Conservation (phyloP, 495 filamentous ascomycete species). For the Penicillium daleae region DNA sequence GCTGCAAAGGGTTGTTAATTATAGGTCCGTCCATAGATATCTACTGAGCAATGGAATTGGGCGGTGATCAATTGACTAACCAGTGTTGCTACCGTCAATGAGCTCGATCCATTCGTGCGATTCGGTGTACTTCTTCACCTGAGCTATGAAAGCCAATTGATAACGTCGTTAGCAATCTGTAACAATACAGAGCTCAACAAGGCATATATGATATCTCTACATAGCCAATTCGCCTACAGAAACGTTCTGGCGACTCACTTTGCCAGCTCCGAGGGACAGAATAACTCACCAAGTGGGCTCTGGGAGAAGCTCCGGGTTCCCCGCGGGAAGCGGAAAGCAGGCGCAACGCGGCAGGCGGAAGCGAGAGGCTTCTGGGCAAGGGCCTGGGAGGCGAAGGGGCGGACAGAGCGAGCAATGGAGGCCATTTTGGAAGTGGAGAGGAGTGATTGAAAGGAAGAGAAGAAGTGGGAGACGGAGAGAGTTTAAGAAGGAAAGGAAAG, state of each 20-base stretch:
- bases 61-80: slow-evolving; percentile 29
- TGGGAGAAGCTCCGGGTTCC: slow-evolving; percentile 55
- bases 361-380: slow-evolving; percentile 49
- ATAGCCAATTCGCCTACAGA: slow-evolving; percentile 3
- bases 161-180: slow-evolving; percentile 30
- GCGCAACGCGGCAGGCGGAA: slow-evolving; percentile 41
- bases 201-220: neutral
- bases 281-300: slow-evolving; percentile 48
- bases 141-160: slow-evolving; percentile 35
- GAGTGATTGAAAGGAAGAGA: slow-evolving; percentile 28
- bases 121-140: slow-evolving; percentile 87
- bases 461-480: slow-evolving; percentile 28
- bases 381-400: slow-evolving; percentile 48
- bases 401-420: slow-evolving; percentile 43
- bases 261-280: slow-evolving; percentile 17
- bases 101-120: slow-evolving; percentile 99
- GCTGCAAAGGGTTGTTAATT: slow-evolving; percentile 43
- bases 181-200: slow-evolving; percentile 10
- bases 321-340: slow-evolving; percentile 55
- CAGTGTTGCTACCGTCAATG: slow-evolving; percentile 65
- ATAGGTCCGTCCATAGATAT: neutral
- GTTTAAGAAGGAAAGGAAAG: slow-evolving; percentile 35
- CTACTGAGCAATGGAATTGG: neutral
- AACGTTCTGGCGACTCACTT: slow-evolving; percentile 6
- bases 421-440: slow-evolving; percentile 39